Evolutionary conservation across 1,284 basidiomycete species (phyloP), one percentile per base, ranked within the genome.

Genomic region (Exsudoporus floridanus): DNA sequence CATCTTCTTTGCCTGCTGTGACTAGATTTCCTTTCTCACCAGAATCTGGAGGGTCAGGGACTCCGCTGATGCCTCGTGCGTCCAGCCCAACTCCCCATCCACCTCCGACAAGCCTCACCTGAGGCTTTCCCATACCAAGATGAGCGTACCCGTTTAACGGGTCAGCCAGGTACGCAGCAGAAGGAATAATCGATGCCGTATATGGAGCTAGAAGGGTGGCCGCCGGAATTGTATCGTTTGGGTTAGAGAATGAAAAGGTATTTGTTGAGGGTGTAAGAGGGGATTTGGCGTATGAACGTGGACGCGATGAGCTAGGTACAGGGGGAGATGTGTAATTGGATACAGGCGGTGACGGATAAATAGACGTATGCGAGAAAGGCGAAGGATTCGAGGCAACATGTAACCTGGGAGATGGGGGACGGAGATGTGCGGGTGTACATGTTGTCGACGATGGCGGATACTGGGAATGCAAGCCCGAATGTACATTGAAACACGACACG

Each of bases 41-140:
- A 12, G 33, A 34, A 41, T 56, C 51, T 9, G 52, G 43, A 13
- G 43, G 28, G n/a, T 54, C 57, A 25, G 50, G 52, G 9, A 50
- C 41, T 53, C 78, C 82, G 6, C 93, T 93, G n/a, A 83, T 83
- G n/a, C 82, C 76, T 14, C 95, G 74, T 0, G 90, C 81, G 61
- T 98, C 95, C 33, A 98, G 75, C 3, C 90, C 88, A 13, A 97
- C 70, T 56, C 87, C 87, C 55, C 95, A 77, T 0, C 92, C 92
- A 0, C 86, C 85, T 0, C 90, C 90, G 1, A 98, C 70, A 7
- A 91, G 77, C 55, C 92, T 88, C 0, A 97, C 94, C 59, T 86
- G 87, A 0, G 84, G 85, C 59, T 86, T 87, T 34, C 86, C 88
- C 74, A 86, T 79, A 16, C 86, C 84, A 14, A 86, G 74, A 55